These are phyloP conservation scores for Tolypocladium cylindrosporum DNA, from an alignment of 2,329 filamentous ascomycete species.

Conservation along the genomic window DNA sequence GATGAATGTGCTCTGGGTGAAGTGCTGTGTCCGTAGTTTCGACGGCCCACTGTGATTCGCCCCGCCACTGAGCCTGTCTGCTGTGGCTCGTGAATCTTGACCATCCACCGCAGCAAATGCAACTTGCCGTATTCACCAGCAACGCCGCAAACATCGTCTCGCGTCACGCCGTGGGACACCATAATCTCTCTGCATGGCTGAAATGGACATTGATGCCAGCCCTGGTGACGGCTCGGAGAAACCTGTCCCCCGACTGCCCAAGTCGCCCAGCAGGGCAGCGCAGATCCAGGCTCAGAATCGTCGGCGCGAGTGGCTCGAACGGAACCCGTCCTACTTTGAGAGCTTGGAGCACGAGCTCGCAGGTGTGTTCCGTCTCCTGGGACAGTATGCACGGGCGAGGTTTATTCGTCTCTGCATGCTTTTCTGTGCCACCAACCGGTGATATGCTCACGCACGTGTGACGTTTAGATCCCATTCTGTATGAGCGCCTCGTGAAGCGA, in stretches of 20 bases:
- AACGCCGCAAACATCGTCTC: background rate
- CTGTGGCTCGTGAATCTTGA: background rate
- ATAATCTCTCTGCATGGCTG: background rate
- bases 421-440: background rate
- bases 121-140: background rate
- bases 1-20: background rate
- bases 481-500: slow-evolving; percentile 68
- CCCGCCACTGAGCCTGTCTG: background rate
- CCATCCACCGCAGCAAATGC: background rate
- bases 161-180: background rate
- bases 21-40: background rate
- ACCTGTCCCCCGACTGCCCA: slow-evolving; percentile 33
- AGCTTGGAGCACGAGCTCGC: slow-evolving; percentile 45
- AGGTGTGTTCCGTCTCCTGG: slow-evolving; percentile 20
- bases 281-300: slow-evolving; percentile 61
- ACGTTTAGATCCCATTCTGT: slow-evolving; percentile 60
- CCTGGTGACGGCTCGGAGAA: slow-evolving; percentile 12
- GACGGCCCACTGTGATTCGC: background rate
- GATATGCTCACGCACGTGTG: background rate
- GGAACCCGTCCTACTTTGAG: slow-evolving; percentile 62
- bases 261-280: slow-evolving; percentile 28
- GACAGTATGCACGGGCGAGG: too few relatives aligned
- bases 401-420: background rate
- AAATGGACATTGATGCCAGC: background rate
- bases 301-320: slow-evolving; percentile 64